Conservation (phyloP, 2,329 filamentous ascomycete genomes). For the Coniochaeta hoffmannii region DNA sequence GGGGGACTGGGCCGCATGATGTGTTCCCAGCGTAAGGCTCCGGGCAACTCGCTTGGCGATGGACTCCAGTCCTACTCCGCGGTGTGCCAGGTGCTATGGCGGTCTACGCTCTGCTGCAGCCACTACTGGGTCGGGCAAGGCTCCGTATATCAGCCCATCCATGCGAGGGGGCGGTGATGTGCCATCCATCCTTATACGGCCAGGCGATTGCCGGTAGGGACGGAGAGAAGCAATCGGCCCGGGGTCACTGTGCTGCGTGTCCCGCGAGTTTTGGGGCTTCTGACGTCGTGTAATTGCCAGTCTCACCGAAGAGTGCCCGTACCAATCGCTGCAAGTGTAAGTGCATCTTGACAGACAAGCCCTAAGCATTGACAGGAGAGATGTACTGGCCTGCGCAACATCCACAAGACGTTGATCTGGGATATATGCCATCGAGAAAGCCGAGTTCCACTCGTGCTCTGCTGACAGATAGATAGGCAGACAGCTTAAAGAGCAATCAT, state of each 20-base stretch:
- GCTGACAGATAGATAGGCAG: background rate
- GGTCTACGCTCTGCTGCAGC: background rate
- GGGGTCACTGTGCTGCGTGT: background rate
- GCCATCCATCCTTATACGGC: background rate
- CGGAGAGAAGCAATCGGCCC: background rate
- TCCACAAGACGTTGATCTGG: background rate
- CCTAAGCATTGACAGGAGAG: background rate
- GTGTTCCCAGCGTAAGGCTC: background rate
- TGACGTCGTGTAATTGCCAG: background rate
- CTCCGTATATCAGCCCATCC: background rate
- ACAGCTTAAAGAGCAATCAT: background rate
- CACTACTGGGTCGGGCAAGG: background rate
- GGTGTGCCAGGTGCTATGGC: background rate
- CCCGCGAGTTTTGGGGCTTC: background rate
- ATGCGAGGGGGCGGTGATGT: background rate
- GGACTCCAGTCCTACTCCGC: background rate
- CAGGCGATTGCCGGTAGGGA: background rate
- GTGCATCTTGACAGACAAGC: background rate
- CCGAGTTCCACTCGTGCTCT: background rate
- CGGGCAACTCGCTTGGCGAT: background rate
- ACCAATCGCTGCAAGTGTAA: background rate
- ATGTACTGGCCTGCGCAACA: background rate
- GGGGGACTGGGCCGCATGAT: background rate
- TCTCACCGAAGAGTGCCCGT: constrained; percentile 1
- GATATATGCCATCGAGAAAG: background rate